These are phyloP conservation scores for Fusarium humuli DNA, from an alignment of 2,329 filamentous ascomycete species.

Conservation along the genomic window DNA sequence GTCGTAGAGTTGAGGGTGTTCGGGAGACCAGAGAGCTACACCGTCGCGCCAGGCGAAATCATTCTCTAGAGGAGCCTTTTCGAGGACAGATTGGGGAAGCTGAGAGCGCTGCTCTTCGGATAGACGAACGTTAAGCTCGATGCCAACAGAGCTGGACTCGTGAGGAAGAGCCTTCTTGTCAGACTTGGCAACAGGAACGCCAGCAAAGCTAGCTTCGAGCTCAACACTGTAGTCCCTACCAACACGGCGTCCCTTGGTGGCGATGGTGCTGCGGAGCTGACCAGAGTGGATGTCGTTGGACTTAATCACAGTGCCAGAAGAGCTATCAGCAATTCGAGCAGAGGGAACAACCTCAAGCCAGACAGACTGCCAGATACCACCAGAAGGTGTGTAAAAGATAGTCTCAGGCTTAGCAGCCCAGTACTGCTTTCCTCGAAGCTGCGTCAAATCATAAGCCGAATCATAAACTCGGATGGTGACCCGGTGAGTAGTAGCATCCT, in stretches of 20 bases:
- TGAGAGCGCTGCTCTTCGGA: conserved; percentile 54
- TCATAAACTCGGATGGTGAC: conserved; percentile 71
- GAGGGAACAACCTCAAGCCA: conserved; percentile 67
- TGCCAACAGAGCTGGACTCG: conserved; percentile 60
- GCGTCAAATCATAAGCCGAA: conserved; percentile 71
- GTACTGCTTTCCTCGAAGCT: conserved; percentile 76
- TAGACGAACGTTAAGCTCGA: conserved; percentile 63
- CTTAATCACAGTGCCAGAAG: conserved; percentile 67
- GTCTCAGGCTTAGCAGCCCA: conserved; percentile 71
- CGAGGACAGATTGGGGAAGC: conserved; percentile 53
- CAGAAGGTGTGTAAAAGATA: conserved; percentile 69
- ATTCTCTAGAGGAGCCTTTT: conserved; percentile 52
- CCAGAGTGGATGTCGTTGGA: conserved; percentile 66
- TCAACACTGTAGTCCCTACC: conserved; percentile 62
- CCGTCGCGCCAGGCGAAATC: conserved; percentile 61
- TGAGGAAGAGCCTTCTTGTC: conserved; percentile 57
- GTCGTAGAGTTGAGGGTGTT: conserved; percentile 68
- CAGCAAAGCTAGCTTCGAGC: conserved; percentile 65
- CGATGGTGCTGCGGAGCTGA: conserved; percentile 62
- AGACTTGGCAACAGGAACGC: conserved; percentile 58
- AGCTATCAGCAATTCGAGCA: conserved; percentile 65
- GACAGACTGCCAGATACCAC: conserved; percentile 69
- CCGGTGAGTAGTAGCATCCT: conserved; percentile 48
- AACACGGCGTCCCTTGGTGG: conserved; percentile 61
- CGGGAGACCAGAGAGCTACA: conserved; percentile 72